Percentiles rank a stretch among this genome's conserved stretches.
These are phyloP conservation scores for Diaporthe destruens DNA, from an alignment of 2,329 filamentous ascomycete species.

Conservation along the genomic window DNA sequence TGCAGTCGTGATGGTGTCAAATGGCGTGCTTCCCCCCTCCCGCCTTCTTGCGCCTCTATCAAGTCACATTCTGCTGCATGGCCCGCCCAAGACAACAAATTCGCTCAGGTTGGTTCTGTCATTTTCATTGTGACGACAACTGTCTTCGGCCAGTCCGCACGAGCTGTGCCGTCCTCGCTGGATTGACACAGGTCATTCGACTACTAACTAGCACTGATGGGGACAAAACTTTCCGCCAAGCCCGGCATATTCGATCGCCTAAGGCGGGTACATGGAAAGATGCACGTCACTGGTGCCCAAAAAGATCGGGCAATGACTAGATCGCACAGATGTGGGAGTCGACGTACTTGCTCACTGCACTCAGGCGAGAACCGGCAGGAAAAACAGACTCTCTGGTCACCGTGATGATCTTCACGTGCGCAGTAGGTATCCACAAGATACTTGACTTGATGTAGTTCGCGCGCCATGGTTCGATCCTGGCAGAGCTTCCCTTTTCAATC, in stretches of 20 bases:
- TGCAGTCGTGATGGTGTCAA: constrained; percentile 27
- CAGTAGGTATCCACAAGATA: not conserved
- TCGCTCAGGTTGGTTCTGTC: not conserved
- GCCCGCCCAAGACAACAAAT: constrained; percentile 12
- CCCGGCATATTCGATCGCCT: not conserved
- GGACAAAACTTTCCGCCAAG: constrained; percentile 19
- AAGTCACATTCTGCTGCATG: constrained; percentile 1
- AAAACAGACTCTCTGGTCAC: not conserved
- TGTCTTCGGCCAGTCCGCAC: not conserved
- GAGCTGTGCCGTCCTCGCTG: not conserved
- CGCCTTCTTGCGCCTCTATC: constrained; percentile 10
- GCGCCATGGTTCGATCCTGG: not conserved
- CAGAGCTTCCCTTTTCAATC: not conserved
- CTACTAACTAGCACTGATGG: not conserved
- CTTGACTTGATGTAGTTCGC: not conserved
- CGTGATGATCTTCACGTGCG: not conserved
- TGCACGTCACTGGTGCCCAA: not conserved
- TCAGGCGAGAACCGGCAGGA: not conserved
- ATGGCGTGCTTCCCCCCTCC: constrained; percentile 2
- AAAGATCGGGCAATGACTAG: constrained; percentile 9
- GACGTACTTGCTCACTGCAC: too few relatives aligned
- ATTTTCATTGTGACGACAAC: not conserved
- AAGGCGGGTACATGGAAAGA: not conserved
- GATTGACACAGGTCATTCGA: not conserved
- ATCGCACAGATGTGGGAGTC: not conserved